These are phyloP conservation scores for Aspergillus ruber DNA, from an alignment of 2,329 filamentous ascomycete species.

Conservation along the genomic window DNA sequence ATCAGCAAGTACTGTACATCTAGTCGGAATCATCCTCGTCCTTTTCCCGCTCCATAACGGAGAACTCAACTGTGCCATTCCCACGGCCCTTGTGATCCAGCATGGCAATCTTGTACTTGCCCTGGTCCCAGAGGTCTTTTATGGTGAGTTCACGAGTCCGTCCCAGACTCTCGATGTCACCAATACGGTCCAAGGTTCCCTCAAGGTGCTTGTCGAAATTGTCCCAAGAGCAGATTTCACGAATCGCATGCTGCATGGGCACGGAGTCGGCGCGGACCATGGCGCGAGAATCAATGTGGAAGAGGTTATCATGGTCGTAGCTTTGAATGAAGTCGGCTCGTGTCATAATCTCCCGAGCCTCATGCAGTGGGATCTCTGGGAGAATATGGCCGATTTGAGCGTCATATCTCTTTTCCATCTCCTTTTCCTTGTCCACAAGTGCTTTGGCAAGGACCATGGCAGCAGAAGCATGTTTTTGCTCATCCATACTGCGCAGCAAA, in stretches of 20 bases:
- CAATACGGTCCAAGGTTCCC: slow-evolving; percentile 74
- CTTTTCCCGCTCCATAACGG: slow-evolving; percentile 33
- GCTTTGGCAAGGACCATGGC: slow-evolving; percentile 91
- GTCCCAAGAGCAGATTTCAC: slow-evolving; percentile 67
- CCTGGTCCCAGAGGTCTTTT: slow-evolving; percentile 83
- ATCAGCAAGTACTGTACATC: not conserved
- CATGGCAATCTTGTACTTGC: slow-evolving; percentile 64
- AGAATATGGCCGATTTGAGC: slow-evolving; percentile 64
- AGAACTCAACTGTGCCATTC: slow-evolving; percentile 43
- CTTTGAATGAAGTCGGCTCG: slow-evolving; percentile 87
- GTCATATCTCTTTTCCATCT: slow-evolving; percentile 58
- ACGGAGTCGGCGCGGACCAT: slow-evolving; percentile 89
- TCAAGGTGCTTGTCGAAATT: slow-evolving; percentile 80
- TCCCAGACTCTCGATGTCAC: slow-evolving; percentile 87
- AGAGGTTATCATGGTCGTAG: slow-evolving; percentile 90
- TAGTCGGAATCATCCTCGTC: slow-evolving; percentile 25
- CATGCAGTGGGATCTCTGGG: slow-evolving; percentile 72
- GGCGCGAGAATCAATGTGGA: slow-evolving; percentile 82
- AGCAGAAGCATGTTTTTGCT: slow-evolving; percentile 47
- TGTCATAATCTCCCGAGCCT: slow-evolving; percentile 89
- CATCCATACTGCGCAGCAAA: no score
- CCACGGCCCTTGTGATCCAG: slow-evolving; percentile 42
- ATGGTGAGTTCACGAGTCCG: slow-evolving; percentile 91
- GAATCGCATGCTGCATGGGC: slow-evolving; percentile 91
- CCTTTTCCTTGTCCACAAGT: slow-evolving; percentile 73